A percentile compares a stretch with the other conserved stretches of the same genome.
Evolutionary conservation across 2,329 filamentous ascomycete species (phyloP).

Genomic region (Alternaria sp.): DNA sequence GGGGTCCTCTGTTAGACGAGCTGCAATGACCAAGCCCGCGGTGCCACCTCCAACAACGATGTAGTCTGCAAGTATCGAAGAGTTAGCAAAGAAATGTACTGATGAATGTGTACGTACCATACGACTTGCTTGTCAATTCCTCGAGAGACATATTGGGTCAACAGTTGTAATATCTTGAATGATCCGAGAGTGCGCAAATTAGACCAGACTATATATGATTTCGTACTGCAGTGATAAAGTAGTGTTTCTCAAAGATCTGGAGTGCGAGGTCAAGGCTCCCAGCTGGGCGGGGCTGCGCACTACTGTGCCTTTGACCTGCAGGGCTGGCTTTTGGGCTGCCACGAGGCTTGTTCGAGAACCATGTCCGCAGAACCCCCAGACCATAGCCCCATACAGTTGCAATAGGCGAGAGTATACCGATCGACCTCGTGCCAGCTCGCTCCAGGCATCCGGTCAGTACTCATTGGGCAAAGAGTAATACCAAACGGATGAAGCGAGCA

Average conservation of each 20-base stretch:
- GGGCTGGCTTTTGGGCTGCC: background rate
- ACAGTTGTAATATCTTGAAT: too few species aligned
- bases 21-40: slow-evolving; percentile 38
- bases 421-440: background rate
- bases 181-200: too few species aligned
- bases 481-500: background rate
- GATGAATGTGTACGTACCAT: slow-evolving; percentile 3
- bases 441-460: background rate
- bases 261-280: background rate
- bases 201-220: background rate
- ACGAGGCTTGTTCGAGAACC: background rate
- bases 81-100: background rate
- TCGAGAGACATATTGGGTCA: slow-evolving; percentile 27
- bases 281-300: background rate
- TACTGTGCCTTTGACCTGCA: background rate
- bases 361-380: background rate
- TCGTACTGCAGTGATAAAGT: background rate
- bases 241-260: background rate
- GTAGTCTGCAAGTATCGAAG: slow-evolving; percentile 16
- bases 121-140: slow-evolving; percentile 30
- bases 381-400: background rate
- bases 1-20: slow-evolving; percentile 35
- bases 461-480: background rate
- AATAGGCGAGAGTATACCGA: background rate
- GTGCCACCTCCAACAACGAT: slow-evolving; percentile 38